Evolutionary conservation across 129 eudicot genomes (phyloP).

Genomic region (Centaurea solstitialis): DNA sequence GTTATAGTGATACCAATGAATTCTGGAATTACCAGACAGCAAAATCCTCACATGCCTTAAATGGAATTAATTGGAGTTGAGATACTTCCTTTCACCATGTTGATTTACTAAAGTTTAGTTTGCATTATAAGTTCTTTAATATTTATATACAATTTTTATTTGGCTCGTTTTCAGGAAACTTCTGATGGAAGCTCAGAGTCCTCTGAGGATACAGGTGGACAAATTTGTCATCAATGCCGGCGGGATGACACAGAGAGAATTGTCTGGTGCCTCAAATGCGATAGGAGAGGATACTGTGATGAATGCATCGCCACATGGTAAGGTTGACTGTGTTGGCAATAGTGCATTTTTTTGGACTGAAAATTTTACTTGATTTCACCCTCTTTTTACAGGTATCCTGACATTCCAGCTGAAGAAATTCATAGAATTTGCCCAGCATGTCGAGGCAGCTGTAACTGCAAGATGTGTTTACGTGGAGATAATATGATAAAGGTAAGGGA

Average conservation of each 20-base stretch:
- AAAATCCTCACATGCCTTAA: background rate
- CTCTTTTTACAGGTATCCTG: slow-evolving; percentile 64
- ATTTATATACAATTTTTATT: background rate
- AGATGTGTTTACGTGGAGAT: slow-evolving; percentile 80
- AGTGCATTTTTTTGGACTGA: background rate
- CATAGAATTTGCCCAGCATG: slow-evolving; percentile 88
- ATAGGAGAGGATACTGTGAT: slow-evolving; percentile 88
- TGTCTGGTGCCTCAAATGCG: slow-evolving; percentile 85
- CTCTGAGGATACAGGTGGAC: slow-evolving; percentile 75
- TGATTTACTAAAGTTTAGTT: background rate
- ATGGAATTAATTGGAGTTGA: background rate
- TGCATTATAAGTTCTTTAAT: background rate
- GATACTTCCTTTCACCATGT: background rate
- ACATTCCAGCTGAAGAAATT: slow-evolving; percentile 67
- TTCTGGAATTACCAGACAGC: background rate
- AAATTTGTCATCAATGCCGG: slow-evolving; percentile 90
- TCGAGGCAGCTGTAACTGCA: slow-evolving; percentile 87
- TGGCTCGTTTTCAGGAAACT: slow-evolving; percentile 50
- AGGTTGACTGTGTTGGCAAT: slow-evolving; percentile 24
- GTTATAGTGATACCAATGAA: background rate
- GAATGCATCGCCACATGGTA: slow-evolving; percentile 85
- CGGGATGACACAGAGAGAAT: slow-evolving; percentile 46
- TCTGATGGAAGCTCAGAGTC: slow-evolving; percentile 81
- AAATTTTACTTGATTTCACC: background rate
- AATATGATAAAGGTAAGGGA: slow-evolving; percentile 80